Conservation (phyloP, 768 basidiomycete species). For the Clitopilus hobsonii region DNA sequence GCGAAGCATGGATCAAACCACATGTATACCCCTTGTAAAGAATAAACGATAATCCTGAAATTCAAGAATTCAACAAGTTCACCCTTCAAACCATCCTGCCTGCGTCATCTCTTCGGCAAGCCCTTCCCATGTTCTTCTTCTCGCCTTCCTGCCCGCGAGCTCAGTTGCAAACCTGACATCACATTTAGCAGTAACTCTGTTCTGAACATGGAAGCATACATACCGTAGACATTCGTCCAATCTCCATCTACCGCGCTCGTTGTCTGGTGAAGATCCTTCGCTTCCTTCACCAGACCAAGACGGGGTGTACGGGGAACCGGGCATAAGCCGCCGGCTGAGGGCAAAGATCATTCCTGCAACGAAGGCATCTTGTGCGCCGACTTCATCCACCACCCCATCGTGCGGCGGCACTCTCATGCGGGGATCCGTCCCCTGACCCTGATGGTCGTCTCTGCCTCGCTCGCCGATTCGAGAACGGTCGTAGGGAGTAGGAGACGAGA, state of each 20-base stretch:
- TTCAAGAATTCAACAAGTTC: not conserved
- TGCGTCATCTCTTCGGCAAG: conserved; percentile 69
- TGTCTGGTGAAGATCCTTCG: conserved; percentile 25
- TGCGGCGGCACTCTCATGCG: conserved; percentile 32
- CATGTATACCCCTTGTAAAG: not conserved
- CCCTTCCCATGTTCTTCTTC: conserved; percentile 58
- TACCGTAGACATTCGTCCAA: conserved; percentile 81
- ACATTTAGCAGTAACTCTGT: not conserved
- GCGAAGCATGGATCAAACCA: not conserved
- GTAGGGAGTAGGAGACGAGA: conserved; percentile 17
- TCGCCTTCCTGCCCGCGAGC: conserved; percentile 70
- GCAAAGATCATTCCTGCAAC: conserved; percentile 88
- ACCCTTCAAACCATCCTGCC: conserved; percentile 69
- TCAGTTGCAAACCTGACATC: conserved; percentile 74
- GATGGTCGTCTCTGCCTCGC: conserved; percentile 47
- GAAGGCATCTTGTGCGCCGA: conserved; percentile 78
- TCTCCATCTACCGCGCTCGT: conserved; percentile 58
- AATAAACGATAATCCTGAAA: not conserved
- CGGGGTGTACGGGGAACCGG: conserved; percentile 75
- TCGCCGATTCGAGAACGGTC: conserved; percentile 11
- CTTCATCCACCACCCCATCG: conserved; percentile 58
- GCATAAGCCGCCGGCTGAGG: conserved; percentile 63
- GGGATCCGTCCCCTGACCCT: conserved; percentile 57
- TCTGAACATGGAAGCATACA: conserved; percentile 11
- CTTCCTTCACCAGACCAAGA: conserved; percentile 35